Evolutionary conservation across 345 rosid genomes (phyloP).

Genomic region (Noccaea bulbosa): DNA sequence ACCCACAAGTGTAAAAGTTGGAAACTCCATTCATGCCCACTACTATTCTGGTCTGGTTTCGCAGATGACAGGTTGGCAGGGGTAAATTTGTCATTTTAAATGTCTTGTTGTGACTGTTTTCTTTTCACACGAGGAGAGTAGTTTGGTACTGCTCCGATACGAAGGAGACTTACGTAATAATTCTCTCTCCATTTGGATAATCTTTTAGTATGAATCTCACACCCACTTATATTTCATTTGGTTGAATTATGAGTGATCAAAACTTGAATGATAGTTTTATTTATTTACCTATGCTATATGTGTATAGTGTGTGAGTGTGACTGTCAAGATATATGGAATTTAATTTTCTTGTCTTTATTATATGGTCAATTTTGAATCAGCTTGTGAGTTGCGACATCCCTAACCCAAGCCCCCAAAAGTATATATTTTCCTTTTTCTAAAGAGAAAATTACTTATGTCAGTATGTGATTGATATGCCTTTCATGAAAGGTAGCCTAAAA

Average conservation of each 20-base stretch:
- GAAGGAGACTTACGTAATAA: constrained; percentile 11
- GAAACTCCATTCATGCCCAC: constrained; percentile 31
- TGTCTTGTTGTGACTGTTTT: background rate
- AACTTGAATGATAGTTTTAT: background rate
- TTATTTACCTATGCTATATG: background rate
- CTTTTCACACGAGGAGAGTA: constrained; percentile 4
- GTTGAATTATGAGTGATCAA: background rate
- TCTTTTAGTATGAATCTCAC: constrained; percentile 8
- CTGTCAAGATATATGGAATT: background rate
- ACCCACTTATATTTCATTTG: constrained; percentile 20
- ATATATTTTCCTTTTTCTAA: too few relatives aligned
- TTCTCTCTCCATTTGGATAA: constrained; percentile 1
- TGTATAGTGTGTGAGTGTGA: background rate
- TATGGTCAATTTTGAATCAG: too few relatives aligned
- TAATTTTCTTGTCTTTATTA: too few relatives aligned
- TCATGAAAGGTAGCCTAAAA: background rate
- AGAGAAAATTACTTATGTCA: too few relatives aligned
- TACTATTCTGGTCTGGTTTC: constrained; percentile 28
- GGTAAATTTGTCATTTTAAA: constrained; percentile 23
- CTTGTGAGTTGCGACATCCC: too few relatives aligned
- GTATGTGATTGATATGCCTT: background rate
- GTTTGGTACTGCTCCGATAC: background rate
- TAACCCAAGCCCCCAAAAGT: too few relatives aligned
- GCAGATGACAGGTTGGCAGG: constrained; percentile 41
- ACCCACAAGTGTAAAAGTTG: constrained; percentile 35